Percentiles rank a stretch among this genome's conserved stretches.
Conservation (phyloP, 257 asterid genomes). For the Phtheirospermum japonicum region DNA sequence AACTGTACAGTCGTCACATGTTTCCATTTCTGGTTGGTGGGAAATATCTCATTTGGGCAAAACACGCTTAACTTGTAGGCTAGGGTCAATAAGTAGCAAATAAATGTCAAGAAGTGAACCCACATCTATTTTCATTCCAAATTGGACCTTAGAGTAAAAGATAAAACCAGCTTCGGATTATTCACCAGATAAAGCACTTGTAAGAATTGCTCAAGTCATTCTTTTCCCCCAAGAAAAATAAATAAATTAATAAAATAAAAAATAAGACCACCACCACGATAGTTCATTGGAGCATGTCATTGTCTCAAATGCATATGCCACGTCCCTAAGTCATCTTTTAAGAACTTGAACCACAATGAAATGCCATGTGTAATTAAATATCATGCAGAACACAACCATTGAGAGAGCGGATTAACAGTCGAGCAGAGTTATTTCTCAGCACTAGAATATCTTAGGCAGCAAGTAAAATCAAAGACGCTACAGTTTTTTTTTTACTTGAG, state of each 20-base stretch:
- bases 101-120: no score
- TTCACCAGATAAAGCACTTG: slow-evolving; percentile 1
- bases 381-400: background rate
- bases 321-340: background rate
- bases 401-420: no score
- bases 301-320: background rate
- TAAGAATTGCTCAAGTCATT: background rate
- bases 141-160: background rate
- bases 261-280: slow-evolving; percentile 7
- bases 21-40: no score
- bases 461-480: no score
- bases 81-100: no score
- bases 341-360: slow-evolving; percentile 8
- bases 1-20: no score
- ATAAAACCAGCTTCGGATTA: slow-evolving; percentile 14
- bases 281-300: slow-evolving; percentile 11
- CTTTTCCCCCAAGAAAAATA: background rate
- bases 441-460: background rate
- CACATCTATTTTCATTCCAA: no score
- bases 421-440: no score
- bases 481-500: background rate
- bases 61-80: no score
- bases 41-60: no score
- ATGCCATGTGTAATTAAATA: slow-evolving; percentile 19
- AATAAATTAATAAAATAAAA: background rate